Evolutionary conservation across 345 rosid genomes (phyloP), one percentile per base, ranked within the genome.

Genomic region (Populus tremula): DNA sequence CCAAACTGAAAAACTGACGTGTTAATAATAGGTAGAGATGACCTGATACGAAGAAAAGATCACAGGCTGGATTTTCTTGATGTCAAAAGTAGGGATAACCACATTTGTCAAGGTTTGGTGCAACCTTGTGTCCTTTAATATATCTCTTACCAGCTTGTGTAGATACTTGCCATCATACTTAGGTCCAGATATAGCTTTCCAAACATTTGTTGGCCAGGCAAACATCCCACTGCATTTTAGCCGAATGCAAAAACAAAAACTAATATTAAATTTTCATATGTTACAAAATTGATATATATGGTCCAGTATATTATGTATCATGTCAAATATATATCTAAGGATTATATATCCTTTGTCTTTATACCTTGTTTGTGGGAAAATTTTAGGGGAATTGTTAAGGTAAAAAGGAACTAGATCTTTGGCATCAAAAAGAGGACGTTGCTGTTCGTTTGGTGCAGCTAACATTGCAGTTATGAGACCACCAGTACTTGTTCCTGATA

Each of bases 401-500:
- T 90, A 93, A 80, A 93, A 90, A 0, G 92, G 90, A 12, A 87
- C 93, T 56, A 90, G 79, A 31, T 90, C 87, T 33, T 87, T 85
- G 66, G 93, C 93, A 54, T 89, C 85, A 8, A 69, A 85, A 1
- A 75, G 63, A 29, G 93, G 93, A n/a, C 90, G 93, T 11, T 87
- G 76, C 9, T 79, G 50, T 49, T 79, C 80, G 39, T 87, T 72
- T 38, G 96, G 92, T 59, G 82, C 89, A 2, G 92, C 67, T 56
- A 90, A 77, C 94, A 91, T 88, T 35, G 91, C 86, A 25, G 94
- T 80, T 17, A 90, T 66, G 20, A 92, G 90, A 53, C 92, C 97
- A 33, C 93, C 94, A 33, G 94, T 91, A 67, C 97, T 92, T 8
- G 93, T 89, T 63, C 97, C 92, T 16, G 94, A 76, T 2, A 92